Conservation (phyloP, 768 basidiomycete genomes). For the Asterophora parasitica region DNA sequence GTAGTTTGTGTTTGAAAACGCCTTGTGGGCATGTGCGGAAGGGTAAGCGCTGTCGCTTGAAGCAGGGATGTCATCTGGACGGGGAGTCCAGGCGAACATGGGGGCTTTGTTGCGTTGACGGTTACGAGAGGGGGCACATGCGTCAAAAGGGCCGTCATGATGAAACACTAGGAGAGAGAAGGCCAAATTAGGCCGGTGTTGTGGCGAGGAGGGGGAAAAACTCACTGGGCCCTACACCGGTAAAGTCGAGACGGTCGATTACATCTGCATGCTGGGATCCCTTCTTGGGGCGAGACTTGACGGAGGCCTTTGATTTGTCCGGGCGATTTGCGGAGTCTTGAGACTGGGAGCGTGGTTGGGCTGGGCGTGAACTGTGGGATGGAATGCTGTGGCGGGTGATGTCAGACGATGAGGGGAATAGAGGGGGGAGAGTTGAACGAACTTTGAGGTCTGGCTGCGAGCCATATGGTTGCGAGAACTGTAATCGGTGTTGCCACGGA, state of each 20-base stretch:
- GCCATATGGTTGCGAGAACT: slow-evolving; percentile 45
- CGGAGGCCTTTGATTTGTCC: slow-evolving; percentile 34
- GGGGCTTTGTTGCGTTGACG: slow-evolving; percentile 74
- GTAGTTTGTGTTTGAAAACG: slow-evolving; percentile 42
- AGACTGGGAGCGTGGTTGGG: slow-evolving; percentile 40
- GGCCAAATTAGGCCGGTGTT: slow-evolving; percentile 16
- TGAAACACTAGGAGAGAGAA: slow-evolving; percentile 63
- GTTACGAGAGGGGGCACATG: slow-evolving; percentile 88
- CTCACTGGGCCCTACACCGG: slow-evolving; percentile 80
- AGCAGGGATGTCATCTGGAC: slow-evolving; percentile 34
- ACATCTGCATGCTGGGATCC: slow-evolving; percentile 82
- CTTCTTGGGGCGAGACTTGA: slow-evolving; percentile 56
- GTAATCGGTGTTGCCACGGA: slow-evolving; percentile 35
- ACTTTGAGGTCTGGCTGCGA: slow-evolving; percentile 57
- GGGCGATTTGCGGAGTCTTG: slow-evolving; percentile 36
- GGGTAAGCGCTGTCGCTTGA: slow-evolving; percentile 50
- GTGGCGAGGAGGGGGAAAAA: slow-evolving; percentile 18
- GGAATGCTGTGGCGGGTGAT: slow-evolving; percentile 15
- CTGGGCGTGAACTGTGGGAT: slow-evolving; percentile 26
- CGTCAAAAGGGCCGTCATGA: slow-evolving; percentile 90
- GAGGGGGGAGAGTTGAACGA: slow-evolving; percentile 21
- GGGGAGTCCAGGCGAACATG: slow-evolving; percentile 68
- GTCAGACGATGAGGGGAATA: slow-evolving; percentile 4
- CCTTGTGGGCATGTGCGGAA: slow-evolving; percentile 39
- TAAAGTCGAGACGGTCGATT: slow-evolving; percentile 85